Conservation (phyloP, 192 early-diverging fungal species). For the Podila horticola region DNA sequence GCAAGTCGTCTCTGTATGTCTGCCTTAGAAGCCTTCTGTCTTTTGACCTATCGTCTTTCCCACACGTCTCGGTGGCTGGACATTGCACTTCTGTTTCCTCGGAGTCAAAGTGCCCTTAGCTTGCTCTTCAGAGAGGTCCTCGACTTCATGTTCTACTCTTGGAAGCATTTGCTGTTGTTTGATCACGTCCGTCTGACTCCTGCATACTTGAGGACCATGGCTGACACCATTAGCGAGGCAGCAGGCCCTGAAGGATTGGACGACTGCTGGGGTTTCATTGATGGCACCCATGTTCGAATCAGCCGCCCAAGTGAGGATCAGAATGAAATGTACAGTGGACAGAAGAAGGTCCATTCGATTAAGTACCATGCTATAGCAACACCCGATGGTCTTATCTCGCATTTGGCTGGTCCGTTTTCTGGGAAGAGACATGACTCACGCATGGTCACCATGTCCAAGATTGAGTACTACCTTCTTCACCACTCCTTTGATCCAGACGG, state of each 20-base stretch:
- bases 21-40: no score
- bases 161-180: not conserved
- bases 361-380: not conserved
- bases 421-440: not conserved
- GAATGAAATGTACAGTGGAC: not conserved
- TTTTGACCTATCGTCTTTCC: no score
- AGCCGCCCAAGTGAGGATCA: not conserved
- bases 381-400: not conserved
- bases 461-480: not conserved
- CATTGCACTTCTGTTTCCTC: no score
- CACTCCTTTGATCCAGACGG: not conserved
- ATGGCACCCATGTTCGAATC: not conserved
- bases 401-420: not conserved
- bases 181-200: not conserved
- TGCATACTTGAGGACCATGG: not conserved
- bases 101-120: no score
- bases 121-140: no score
- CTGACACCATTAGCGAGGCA: not conserved
- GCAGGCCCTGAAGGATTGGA: not conserved
- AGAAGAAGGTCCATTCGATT: not conserved
- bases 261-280: constrained; percentile 1
- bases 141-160: not conserved
- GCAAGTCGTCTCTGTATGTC: no score
- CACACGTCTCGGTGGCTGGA: no score
- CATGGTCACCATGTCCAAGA: not conserved